phyloP scores from a whole-genome alignment of 305 asterid genomes.

The Fraxinus xanthoxyloides region DNA sequence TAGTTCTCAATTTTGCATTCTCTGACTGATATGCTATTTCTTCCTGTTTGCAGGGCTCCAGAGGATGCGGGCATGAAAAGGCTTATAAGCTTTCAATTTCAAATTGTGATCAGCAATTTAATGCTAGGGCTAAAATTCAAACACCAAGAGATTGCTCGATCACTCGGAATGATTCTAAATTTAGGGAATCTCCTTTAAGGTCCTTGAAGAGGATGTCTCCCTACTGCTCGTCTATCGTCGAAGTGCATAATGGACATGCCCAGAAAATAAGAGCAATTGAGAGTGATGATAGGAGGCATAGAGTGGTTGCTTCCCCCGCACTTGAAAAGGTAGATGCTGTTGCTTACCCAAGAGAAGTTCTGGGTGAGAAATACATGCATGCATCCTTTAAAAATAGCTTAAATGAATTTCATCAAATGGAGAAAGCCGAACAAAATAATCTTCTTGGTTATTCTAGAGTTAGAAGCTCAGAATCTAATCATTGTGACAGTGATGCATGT shows the following conservation, averaged over 20 bases:
- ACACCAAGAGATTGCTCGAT: conserved; percentile 24
- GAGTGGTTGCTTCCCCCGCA: conserved; percentile 25
- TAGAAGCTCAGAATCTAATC: conserved; percentile 37
- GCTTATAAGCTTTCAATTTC: not conserved
- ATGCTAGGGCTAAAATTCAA: conserved; percentile 31
- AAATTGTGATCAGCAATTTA: conserved; percentile 6
- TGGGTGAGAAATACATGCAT: conserved; percentile 41
- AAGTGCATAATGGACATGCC: conserved; percentile 35
- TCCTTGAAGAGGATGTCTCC: conserved; percentile 54
- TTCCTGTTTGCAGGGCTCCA: not conserved
- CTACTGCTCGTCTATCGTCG: conserved; percentile 38
- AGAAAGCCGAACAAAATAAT: conserved; percentile 26
- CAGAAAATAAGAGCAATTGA: conserved; percentile 48
- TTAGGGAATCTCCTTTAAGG: conserved; percentile 40
- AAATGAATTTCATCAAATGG: conserved; percentile 40
- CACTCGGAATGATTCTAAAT: conserved; percentile 21
- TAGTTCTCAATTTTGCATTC: not conserved
- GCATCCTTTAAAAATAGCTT: conserved; percentile 29
- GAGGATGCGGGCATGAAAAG: not conserved
- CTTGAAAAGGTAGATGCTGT: conserved; percentile 66
- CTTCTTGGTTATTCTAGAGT: conserved; percentile 14
- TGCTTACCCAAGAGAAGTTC: conserved; percentile 49
- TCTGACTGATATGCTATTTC: not conserved
- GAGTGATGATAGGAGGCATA: conserved; percentile 39
- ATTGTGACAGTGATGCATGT: conserved; percentile 49